Evolutionary conservation across 2,329 filamentous ascomycete genomes (phyloP).

Genomic region (Fonsecaea pugnacius): DNA sequence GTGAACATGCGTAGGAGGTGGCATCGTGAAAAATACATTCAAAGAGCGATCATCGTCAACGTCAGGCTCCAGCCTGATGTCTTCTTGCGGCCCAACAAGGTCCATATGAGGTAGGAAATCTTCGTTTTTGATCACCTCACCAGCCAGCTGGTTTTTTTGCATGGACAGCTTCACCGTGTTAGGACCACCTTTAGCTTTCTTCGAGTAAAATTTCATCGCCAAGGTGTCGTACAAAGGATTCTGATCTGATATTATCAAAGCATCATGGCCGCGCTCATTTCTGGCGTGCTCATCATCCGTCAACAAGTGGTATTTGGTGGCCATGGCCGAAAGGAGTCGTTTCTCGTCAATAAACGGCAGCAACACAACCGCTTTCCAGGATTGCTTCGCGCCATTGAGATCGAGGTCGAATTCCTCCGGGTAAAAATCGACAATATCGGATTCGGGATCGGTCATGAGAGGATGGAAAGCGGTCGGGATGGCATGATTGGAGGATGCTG

Average conservation of each 20-base stretch:
- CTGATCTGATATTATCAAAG: conserved; percentile 79
- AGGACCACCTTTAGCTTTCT: conserved; percentile 67
- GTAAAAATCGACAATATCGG: conserved; percentile 96
- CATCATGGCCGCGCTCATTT: conserved; percentile 79
- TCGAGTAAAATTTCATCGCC: conserved; percentile 85
- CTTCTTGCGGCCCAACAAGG: conserved; percentile 76
- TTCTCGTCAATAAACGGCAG: conserved; percentile 96
- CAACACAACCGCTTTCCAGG: conserved; percentile 93
- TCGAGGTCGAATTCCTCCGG: conserved; percentile 92
- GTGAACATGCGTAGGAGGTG: conserved; percentile 71
- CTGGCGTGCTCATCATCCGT: conserved; percentile 75
- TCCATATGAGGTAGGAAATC: conserved; percentile 82
- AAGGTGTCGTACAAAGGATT: conserved; percentile 87
- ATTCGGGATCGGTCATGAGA: conserved; percentile 85
- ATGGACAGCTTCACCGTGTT: conserved; percentile 74
- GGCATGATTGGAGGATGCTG: conserved; percentile 88
- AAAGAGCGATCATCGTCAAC: conserved; percentile 86
- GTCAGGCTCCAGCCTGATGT: conserved; percentile 68
- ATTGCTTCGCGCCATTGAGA: conserved; percentile 96
- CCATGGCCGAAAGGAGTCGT: conserved; percentile 79
- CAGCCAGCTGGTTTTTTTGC: conserved; percentile 73
- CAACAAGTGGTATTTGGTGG: conserved; percentile 78
- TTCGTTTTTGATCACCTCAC: conserved; percentile 79
- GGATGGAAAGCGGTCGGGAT: conserved; percentile 86
- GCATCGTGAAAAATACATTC: conserved; percentile 86